Percentiles rank a stretch among this genome's conserved stretches.
These are phyloP conservation scores for Tilletia walkeri DNA, from an alignment of 1,284 basidiomycete genomes.

Conservation along the genomic window DNA sequence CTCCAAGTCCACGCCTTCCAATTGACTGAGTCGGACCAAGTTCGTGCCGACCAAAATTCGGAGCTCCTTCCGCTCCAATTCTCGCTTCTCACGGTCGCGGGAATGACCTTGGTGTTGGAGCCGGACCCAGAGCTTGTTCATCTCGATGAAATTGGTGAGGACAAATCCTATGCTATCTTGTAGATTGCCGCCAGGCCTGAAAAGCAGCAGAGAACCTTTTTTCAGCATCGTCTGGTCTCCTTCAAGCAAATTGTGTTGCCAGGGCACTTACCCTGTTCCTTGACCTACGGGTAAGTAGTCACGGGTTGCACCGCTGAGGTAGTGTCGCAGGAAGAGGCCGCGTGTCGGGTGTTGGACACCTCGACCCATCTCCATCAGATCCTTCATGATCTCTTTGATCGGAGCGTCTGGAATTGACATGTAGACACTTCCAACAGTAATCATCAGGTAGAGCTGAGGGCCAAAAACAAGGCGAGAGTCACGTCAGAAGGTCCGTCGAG, in stretches of 20 bases:
- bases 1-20: constrained; percentile 53
- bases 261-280: constrained; percentile 32
- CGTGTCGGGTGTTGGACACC: constrained; percentile 55
- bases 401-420: constrained; percentile 56
- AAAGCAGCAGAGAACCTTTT: neutral
- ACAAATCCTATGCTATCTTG: constrained; percentile 54
- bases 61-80: constrained; percentile 52
- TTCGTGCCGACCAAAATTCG: constrained; percentile 55
- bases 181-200: constrained; percentile 42
- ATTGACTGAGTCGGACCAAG: constrained; percentile 54
- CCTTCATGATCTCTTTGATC: constrained; percentile 56
- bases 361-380: constrained; percentile 55
- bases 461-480: neutral
- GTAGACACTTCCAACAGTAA: constrained; percentile 55
- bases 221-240: neutral
- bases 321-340: constrained; percentile 55
- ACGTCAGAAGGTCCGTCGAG: too few species aligned
- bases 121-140: constrained; percentile 56
- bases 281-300: constrained; percentile 52
- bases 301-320: constrained; percentile 52
- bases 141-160: constrained; percentile 55
- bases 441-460: constrained; percentile 53
- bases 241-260: neutral
- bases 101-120: constrained; percentile 55
- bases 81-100: constrained; percentile 53